These are phyloP conservation scores for Apophysomyces elegans DNA, from an alignment of 371 early-diverging fungal genomes.

Conservation along the genomic window DNA sequence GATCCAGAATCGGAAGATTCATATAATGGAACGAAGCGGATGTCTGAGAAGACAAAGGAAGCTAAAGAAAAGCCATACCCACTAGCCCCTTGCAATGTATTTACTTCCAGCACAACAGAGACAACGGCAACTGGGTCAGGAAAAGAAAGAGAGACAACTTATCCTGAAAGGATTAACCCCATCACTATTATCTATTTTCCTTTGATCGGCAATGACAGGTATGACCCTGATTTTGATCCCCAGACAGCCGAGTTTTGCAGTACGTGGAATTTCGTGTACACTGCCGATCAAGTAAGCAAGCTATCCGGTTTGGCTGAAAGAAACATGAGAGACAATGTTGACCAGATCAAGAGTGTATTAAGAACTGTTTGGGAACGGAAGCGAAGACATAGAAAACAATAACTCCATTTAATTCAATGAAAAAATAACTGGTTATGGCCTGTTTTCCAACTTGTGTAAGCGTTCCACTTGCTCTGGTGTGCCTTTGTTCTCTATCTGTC, in stretches of 20 bases:
- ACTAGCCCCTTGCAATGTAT: slow-evolving; percentile 41
- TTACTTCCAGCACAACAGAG: slow-evolving; percentile 24
- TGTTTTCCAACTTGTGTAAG: background rate
- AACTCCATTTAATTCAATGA: background rate
- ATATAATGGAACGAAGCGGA: slow-evolving; percentile 17
- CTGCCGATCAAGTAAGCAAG: slow-evolving; percentile 58
- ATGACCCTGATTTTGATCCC: slow-evolving; percentile 62
- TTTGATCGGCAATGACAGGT: slow-evolving; percentile 53
- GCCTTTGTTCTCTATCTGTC: background rate
- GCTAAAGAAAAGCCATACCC: slow-evolving; percentile 19
- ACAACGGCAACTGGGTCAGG: slow-evolving; percentile 12
- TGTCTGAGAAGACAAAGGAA: slow-evolving; percentile 9
- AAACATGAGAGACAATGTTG: slow-evolving; percentile 50
- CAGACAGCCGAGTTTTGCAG: slow-evolving; percentile 61
- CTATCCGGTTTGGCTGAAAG: slow-evolving; percentile 54
- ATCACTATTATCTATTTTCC: slow-evolving; percentile 66
- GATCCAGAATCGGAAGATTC: slow-evolving; percentile 6
- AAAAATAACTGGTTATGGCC: background rate
- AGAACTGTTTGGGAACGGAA: slow-evolving; percentile 54
- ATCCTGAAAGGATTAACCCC: slow-evolving; percentile 29
- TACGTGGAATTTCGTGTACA: slow-evolving; percentile 70
- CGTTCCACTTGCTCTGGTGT: background rate
- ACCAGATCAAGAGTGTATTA: slow-evolving; percentile 40
- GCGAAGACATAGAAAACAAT: slow-evolving; percentile 28
- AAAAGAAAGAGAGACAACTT: slow-evolving; percentile 5